Evolutionary conservation across 768 basidiomycete genomes (phyloP), one percentile per base, ranked within the genome.

Genomic region (Rubroboletus satanas): DNA sequence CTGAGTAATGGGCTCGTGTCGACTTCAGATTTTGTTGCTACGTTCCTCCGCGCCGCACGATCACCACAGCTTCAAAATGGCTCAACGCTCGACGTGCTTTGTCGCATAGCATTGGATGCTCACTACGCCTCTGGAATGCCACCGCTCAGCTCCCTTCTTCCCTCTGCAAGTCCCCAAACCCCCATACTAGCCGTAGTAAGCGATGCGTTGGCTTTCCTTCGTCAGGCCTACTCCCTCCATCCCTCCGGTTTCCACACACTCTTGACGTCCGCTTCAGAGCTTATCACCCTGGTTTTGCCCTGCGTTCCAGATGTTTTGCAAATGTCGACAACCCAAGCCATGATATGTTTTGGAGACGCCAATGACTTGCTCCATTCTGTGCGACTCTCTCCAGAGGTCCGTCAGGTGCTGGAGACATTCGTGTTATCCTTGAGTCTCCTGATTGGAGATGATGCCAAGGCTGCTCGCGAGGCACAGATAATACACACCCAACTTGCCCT

Each of bases 21-120:
- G 8, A 70, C 85, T 21, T 67, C 81, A 10, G 77, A 75, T 14
- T 89, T 86, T 61, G 78, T 89, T 7, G 67, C 83, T 5, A 83
- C 84, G 3, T 83, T 90, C 54, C 79, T 90, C 18, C 80, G 80
- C 8, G 87, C 84, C 5, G 83, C 82, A 55, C 80, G 81, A 29
- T 86, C 87, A 4, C 74, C 82, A 15, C 81, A 85, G 44, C 64
- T 89, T 29, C 85, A 86, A 62, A 76, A 81, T 39, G 74, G 80
- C 7, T 79, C 84, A 0, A 90, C 88, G 3, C 74, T 92, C 32
- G 82, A 88, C 63, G 79, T 80, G 61, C 79, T 92, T 10, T 89
- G 87, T 66, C 79, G 80, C 39, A 74, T 84, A 26, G 83, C 81
- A 5, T 73, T 90, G 46, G 83, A 88, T 52, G 76, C 74, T 2